Percentiles rank a stretch among this genome's conserved stretches.
phyloP scores from a whole-genome alignment of 1,139 yeast genomes.

The Hyphopichia burtonii region DNA sequence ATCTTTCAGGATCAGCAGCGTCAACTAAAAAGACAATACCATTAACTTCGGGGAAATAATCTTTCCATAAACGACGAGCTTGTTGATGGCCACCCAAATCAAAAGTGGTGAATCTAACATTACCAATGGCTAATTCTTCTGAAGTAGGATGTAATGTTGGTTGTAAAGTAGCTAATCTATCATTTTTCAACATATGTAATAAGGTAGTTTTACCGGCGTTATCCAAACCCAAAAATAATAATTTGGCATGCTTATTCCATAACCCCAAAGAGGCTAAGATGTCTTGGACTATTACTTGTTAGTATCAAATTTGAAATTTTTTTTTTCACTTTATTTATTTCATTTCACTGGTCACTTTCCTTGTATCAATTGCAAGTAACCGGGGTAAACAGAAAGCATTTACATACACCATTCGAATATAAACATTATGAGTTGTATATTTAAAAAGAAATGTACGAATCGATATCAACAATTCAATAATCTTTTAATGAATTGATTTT shows the following conservation, averaged over 20 bases:
- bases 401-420: conserved; percentile 6
- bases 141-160: conserved; percentile 99
- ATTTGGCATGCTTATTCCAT: conserved; percentile 97
- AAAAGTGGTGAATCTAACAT: conserved; percentile 94
- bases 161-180: conserved; percentile 94
- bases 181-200: conserved; percentile 95
- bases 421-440: conserved; percentile 1
- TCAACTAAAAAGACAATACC: conserved; percentile 97
- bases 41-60: conserved; percentile 97
- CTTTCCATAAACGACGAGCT: conserved; percentile 99
- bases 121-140: conserved; percentile 95
- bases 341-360: too few relatives aligned
- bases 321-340: too few relatives aligned
- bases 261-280: conserved; percentile 90
- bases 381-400: too few relatives aligned
- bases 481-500: neutral
- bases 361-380: too few relatives aligned
- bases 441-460: neutral
- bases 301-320: too few relatives aligned
- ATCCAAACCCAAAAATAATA: conserved; percentile 92
- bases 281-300: conserved; percentile 79
- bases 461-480: neutral
- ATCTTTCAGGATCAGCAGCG: conserved; percentile 95
- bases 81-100: conserved; percentile 98
- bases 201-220: conserved; percentile 98